Percentiles rank a stretch among this genome's conserved stretches.
These are phyloP conservation scores for Trametes villosa DNA, from an alignment of 768 basidiomycete species.

Conservation along the genomic window DNA sequence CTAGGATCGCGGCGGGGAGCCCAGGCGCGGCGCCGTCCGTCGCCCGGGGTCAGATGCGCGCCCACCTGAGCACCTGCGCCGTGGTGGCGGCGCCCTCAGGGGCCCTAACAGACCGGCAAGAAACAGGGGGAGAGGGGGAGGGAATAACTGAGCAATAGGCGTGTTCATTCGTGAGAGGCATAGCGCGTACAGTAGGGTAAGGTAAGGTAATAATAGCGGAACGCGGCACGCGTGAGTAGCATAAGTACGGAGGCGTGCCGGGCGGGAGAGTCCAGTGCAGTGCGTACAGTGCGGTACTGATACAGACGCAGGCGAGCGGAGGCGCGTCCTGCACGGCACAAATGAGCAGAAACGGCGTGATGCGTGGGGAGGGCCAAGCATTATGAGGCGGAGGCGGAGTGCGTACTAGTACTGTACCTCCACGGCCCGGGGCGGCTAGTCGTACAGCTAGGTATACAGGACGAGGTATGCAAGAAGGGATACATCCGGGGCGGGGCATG, in stretches of 20 bases:
- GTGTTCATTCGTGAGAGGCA: not conserved
- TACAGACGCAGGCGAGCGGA: too few relatives aligned
- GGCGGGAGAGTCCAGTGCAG: not conserved
- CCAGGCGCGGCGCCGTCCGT: conserved; percentile 11
- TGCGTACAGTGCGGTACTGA: too few relatives aligned
- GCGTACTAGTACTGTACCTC: conserved; percentile 3
- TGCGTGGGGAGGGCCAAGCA: not conserved
- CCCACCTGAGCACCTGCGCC: conserved; percentile 2
- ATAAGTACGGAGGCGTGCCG: too few relatives aligned
- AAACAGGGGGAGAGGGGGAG: not conserved
- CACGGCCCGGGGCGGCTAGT: not conserved
- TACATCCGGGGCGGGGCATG: conserved; percentile 5
- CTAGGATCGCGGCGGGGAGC: conserved; percentile 12
- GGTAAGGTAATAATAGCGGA: too few relatives aligned
- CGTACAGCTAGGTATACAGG: conserved; percentile 13
- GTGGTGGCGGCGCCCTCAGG: not conserved
- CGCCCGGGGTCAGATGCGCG: conserved; percentile 15
- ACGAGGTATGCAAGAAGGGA: conserved; percentile 7
- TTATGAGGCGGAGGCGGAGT: not conserved
- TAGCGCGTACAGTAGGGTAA: too few relatives aligned
- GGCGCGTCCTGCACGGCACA: too few relatives aligned
- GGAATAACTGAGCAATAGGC: too few relatives aligned
- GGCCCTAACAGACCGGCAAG: too few relatives aligned
- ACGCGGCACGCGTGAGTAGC: too few relatives aligned
- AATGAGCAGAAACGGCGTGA: too few relatives aligned